Evolutionary conservation across 495 filamentous ascomycete species (phyloP).

Genomic region (Pyronema omphalodes): DNA sequence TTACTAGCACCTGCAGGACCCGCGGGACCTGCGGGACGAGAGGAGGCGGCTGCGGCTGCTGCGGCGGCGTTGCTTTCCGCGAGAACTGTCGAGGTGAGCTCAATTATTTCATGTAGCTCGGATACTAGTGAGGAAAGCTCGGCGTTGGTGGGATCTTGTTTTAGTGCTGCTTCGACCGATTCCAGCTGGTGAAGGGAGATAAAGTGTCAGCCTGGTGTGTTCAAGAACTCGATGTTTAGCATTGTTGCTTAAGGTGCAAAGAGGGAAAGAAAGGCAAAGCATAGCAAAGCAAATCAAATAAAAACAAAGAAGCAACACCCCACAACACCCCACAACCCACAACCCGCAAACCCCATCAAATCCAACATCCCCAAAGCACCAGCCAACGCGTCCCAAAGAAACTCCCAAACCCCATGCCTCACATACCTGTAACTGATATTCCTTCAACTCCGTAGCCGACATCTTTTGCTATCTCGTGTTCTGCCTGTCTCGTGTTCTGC

Average conservation of each 20-base stretch:
- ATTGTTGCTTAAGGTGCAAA: not conserved
- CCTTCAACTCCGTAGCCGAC: slow-evolving; percentile 53
- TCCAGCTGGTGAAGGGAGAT: slow-evolving; percentile 51
- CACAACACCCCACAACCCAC: too few relatives aligned
- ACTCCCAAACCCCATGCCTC: too few relatives aligned
- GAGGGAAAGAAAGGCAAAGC: not conserved
- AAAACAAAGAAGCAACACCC: too few relatives aligned
- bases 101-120: slow-evolving; percentile 73
- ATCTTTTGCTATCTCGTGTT: too few relatives aligned
- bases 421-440: slow-evolving; percentile 66
- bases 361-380: too few relatives aligned
- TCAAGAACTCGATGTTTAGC: slow-evolving; percentile 4
- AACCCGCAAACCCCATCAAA: too few relatives aligned
- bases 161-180: slow-evolving; percentile 53
- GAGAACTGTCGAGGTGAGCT: slow-evolving; percentile 57
- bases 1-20: slow-evolving; percentile 20
- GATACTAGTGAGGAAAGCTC: slow-evolving; percentile 60
- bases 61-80: slow-evolving; percentile 34
- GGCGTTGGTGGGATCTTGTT: slow-evolving; percentile 64
- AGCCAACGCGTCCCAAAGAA: too few relatives aligned
- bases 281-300: too few relatives aligned
- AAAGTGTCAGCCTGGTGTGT: not conserved
- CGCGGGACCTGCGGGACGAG: slow-evolving; percentile 26
- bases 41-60: slow-evolving; percentile 24
- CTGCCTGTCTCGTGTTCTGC: too few relatives aligned